Conservation (phyloP, 106 monocot species). For the Dactylorhiza incarnata region DNA sequence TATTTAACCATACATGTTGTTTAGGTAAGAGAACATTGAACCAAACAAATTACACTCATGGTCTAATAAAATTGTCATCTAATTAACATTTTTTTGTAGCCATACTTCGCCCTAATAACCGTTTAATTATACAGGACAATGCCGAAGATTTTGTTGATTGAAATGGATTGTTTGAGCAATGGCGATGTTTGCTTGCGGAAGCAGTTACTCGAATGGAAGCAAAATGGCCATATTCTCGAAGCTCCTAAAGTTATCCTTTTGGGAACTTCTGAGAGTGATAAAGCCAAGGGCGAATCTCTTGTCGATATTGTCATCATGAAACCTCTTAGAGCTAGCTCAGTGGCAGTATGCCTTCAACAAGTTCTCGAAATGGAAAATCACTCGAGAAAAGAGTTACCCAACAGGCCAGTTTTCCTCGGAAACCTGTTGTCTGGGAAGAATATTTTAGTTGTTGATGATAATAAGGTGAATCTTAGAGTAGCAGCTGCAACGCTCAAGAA, state of each 20-base stretch:
- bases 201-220: constrained; percentile 33
- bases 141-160: constrained; percentile 53
- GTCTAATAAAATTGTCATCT: too few relatives aligned
- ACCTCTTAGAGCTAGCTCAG: constrained; percentile 69
- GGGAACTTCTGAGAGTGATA: constrained; percentile 52
- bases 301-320: constrained; percentile 61
- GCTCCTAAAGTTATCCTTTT: constrained; percentile 60
- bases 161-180: constrained; percentile 57
- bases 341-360: constrained; percentile 73
- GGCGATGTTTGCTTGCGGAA: constrained; percentile 17
- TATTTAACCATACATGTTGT: too few relatives aligned
- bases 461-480: constrained; percentile 84
- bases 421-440: constrained; percentile 64
- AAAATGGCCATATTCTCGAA: constrained; percentile 16
- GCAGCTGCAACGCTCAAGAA: constrained; percentile 83
- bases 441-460: constrained; percentile 97
- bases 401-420: constrained; percentile 41
- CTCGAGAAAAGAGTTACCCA: constrained; percentile 30
- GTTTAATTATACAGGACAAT: constrained; percentile 14
- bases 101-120: too few relatives aligned
- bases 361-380: constrained; percentile 39
- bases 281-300: constrained; percentile 23
- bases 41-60: too few relatives aligned
- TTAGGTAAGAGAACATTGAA: too few relatives aligned
- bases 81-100: too few relatives aligned